A percentile compares a stretch with the other conserved stretches of the same genome.
These are phyloP conservation scores for Citrus sp. DNA, from an alignment of 345 rosid species.

Conservation along the genomic window DNA sequence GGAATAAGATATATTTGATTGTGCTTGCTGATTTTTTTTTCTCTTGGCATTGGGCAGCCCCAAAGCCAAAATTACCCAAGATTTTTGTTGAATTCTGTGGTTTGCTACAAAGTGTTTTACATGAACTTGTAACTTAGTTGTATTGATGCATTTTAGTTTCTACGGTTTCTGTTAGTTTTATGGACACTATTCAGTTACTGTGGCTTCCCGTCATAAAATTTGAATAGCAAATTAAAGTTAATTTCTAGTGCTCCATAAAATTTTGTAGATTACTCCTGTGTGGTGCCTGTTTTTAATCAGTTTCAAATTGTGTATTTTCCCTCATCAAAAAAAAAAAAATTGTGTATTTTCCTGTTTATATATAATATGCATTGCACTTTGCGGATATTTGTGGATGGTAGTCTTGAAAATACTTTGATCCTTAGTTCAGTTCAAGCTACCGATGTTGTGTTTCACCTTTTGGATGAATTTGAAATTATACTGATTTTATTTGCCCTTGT, in stretches of 20 bases:
- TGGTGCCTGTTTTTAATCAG: background rate
- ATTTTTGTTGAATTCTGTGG: background rate
- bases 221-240: background rate
- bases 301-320: background rate
- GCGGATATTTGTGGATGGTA: background rate
- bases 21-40: background rate
- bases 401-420: background rate
- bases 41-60: background rate
- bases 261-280: background rate
- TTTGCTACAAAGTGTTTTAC: background rate
- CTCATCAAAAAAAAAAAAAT: background rate
- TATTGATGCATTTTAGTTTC: background rate
- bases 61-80: background rate
- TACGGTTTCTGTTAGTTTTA: background rate
- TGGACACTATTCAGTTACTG: background rate
- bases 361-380: background rate
- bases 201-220: background rate
- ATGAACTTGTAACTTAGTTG: background rate
- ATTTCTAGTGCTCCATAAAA: background rate
- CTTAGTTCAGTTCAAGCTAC: background rate
- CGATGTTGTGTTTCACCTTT: background rate
- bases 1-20: background rate
- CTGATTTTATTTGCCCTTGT: slow-evolving; percentile 11
- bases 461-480: background rate
- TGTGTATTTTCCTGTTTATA: background rate